phyloP scores from a whole-genome alignment of 345 rosid genomes.

The Pugionium cornutum region DNA sequence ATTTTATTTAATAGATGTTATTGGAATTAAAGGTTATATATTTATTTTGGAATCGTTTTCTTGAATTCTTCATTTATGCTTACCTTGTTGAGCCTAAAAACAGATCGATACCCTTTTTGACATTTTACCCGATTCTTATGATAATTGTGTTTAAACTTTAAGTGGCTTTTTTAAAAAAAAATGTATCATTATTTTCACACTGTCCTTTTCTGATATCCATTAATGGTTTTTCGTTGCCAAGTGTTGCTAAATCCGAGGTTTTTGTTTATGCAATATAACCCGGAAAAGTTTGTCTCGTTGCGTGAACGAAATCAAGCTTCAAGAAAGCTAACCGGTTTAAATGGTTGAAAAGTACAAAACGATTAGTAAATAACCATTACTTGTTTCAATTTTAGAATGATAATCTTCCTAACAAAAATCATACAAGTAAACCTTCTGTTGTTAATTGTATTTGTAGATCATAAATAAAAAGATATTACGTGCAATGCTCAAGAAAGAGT shows the following conservation, averaged over 20 bases:
- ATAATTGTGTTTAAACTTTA: slow-evolving; percentile 25
- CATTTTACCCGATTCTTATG: slow-evolving; percentile 20
- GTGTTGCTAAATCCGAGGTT: slow-evolving; percentile 32
- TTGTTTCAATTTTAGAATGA: not conserved
- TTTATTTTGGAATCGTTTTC: slow-evolving; percentile 29
- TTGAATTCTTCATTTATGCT: slow-evolving; percentile 35
- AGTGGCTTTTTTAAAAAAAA: not conserved
- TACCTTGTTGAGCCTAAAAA: slow-evolving; percentile 37
- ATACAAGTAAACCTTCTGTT: too few species aligned
- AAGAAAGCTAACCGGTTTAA: slow-evolving; percentile 26
- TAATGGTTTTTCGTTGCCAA: slow-evolving; percentile 6
- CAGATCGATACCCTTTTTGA: slow-evolving; percentile 34
- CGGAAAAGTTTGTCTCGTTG: slow-evolving; percentile 35
- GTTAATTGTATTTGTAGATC: not conserved
- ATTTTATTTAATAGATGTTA: not conserved
- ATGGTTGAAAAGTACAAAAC: not conserved
- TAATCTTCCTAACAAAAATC: too few species aligned
- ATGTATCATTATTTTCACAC: slow-evolving; percentile 8
- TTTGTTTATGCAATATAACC: slow-evolving; percentile 30
- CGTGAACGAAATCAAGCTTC: slow-evolving; percentile 28
- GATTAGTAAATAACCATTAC: not conserved
- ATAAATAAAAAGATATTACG: too few species aligned
- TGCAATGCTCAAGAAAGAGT: too few species aligned
- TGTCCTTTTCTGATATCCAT: slow-evolving; percentile 24
- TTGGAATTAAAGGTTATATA: too few species aligned